A percentile compares a stretch with the other conserved stretches of the same genome.
phyloP scores from a whole-genome alignment of 805 yeast species.

The Cyberlindnera japonica region DNA sequence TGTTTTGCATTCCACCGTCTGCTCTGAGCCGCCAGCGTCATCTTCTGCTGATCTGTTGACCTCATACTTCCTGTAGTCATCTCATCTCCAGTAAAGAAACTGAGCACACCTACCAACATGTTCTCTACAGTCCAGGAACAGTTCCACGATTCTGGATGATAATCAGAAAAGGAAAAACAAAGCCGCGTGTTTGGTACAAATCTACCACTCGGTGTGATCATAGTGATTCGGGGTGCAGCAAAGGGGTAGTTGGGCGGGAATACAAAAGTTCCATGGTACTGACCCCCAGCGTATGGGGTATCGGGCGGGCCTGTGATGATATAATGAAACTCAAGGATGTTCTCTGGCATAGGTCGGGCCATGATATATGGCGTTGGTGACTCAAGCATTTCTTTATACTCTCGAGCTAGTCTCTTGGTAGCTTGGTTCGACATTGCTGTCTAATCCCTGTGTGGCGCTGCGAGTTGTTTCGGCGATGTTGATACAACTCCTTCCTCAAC shows the following conservation, averaged over 20 bases:
- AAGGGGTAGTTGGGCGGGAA: conserved; percentile 86
- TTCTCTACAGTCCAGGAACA: conserved; percentile 94
- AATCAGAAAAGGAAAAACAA: conserved; percentile 86
- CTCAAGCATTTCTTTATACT: conserved; percentile 68
- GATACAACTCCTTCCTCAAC: too few species aligned
- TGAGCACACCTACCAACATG: conserved; percentile 76
- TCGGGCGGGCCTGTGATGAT: conserved; percentile 88
- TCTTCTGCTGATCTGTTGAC: conserved; percentile 54
- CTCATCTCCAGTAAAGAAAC: conserved; percentile 88
- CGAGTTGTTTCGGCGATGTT: too few species aligned
- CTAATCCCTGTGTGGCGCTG: not conserved
- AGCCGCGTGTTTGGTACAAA: conserved; percentile 71
- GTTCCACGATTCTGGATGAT: conserved; percentile 92
- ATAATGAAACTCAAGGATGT: conserved; percentile 90
- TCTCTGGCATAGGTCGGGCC: conserved; percentile 82
- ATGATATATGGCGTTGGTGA: conserved; percentile 79
- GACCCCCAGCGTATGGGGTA: conserved; percentile 81
- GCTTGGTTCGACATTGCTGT: conserved; percentile 27
- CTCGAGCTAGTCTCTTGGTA: conserved; percentile 58
- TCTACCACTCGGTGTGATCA: conserved; percentile 87
- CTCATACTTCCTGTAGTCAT: conserved; percentile 76
- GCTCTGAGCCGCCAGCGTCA: conserved; percentile 51
- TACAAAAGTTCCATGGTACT: conserved; percentile 78
- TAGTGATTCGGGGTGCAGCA: conserved; percentile 81
- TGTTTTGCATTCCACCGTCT: conserved; percentile 28